phyloP scores from a whole-genome alignment of 192 early-diverging fungal species.

The Mortierella antarctica region DNA sequence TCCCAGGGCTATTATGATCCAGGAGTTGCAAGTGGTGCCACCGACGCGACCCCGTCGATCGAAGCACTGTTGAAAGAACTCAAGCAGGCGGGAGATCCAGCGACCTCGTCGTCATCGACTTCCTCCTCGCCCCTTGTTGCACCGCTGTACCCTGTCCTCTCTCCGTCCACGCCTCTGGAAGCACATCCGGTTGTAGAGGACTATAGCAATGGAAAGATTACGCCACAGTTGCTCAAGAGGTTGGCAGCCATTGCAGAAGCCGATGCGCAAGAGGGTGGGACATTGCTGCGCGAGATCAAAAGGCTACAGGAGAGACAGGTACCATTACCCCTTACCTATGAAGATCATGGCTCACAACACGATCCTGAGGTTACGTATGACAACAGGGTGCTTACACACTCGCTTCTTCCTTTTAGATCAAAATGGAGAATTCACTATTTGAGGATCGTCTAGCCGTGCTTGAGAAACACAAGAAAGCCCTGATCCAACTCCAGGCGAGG shows the following conservation, averaged over 20 bases:
- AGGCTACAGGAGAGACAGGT: slow-evolving; percentile 19
- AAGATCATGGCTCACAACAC: too few species aligned
- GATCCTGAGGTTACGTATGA: too few species aligned
- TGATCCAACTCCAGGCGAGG: slow-evolving; percentile 46
- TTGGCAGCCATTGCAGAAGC: slow-evolving; percentile 23
- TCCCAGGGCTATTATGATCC: not conserved
- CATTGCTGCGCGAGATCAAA: slow-evolving; percentile 24
- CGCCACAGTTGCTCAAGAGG: slow-evolving; percentile 37
- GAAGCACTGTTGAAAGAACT: slow-evolving; percentile 15
- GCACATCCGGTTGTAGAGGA: slow-evolving; percentile 2
- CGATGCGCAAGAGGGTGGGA: slow-evolving; percentile 21
- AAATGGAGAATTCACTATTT: slow-evolving; percentile 14
- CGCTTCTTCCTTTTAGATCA: slow-evolving; percentile 1
- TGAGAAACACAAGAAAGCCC: slow-evolving; percentile 17
- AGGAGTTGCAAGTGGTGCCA: not conserved
- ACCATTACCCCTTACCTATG: not conserved
- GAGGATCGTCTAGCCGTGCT: slow-evolving; percentile 24
- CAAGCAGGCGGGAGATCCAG: slow-evolving; percentile 10
- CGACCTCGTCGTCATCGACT: not conserved
- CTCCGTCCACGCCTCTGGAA: not conserved
- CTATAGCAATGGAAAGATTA: slow-evolving; percentile 44
- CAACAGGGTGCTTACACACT: not conserved
- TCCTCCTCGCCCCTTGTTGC: not conserved
- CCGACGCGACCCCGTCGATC: not conserved
- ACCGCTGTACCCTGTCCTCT: not conserved